These are phyloP conservation scores for Stephania yunnanensis DNA, from an alignment of 164 flowering plant species.

Conservation along the genomic window DNA sequence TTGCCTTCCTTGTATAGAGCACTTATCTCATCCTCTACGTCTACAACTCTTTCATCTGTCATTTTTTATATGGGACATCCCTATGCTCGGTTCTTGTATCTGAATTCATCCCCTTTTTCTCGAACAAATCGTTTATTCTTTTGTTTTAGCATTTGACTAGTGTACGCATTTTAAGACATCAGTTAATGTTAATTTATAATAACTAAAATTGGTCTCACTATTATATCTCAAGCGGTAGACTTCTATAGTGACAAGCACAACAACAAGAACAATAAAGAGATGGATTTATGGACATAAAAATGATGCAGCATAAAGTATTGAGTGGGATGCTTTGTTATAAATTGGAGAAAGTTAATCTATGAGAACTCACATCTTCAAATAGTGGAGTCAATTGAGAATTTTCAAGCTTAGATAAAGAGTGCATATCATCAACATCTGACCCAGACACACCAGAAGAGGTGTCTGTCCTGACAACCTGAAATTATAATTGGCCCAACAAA, in stretches of 20 bases:
- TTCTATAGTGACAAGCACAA: background rate
- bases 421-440: conserved; percentile 23
- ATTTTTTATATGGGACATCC: background rate
- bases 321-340: background rate
- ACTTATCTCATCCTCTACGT: background rate
- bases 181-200: background rate
- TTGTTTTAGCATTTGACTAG: background rate
- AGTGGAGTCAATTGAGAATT: conserved; percentile 18
- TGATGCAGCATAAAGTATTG: background rate
- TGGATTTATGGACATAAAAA: background rate
- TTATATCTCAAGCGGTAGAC: background rate
- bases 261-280: background rate
- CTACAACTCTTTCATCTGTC: background rate
- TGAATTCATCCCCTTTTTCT: background rate
- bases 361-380: conserved; percentile 21
- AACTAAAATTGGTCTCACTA: background rate
- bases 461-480: conserved; percentile 31
- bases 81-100: background rate
- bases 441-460: conserved; percentile 25
- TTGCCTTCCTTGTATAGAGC: background rate
- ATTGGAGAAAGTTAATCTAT: background rate
- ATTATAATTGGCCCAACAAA: background rate
- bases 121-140: background rate
- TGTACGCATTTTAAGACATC: background rate
- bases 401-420: conserved; percentile 9